Base-by-base conservation (phyloP, 2,329 filamentous ascomycete species). In the Fusarium subtropicale region DNA sequence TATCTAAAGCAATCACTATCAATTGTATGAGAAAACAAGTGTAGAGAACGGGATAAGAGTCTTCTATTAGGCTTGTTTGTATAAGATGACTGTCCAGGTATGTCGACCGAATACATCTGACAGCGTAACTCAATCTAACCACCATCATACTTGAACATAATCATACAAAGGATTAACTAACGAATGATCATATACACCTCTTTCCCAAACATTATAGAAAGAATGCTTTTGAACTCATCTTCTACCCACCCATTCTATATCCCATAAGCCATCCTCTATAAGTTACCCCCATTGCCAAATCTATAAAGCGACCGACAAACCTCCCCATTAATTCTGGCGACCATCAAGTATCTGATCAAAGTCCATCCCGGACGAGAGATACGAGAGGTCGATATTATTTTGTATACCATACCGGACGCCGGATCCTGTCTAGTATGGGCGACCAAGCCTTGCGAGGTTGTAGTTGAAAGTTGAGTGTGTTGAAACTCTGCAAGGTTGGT, bases 351-450 rank as follows among this genome's bases (percentile, higher is more conserved):
- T 64, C 63, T 33, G 16, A 44, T 5, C 34, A n/a, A 41, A 52
- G 48, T 52, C 48, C 45, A 36, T 20, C 54, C 30, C 33, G n/a
- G 33, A 48, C 36, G 13, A 26, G 41, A 31, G 41, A 65, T 64
- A 60, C 58, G 46, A n/a, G 18, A 50, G 18, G 46, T 42, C 13
- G n/a, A n/a, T 26, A 44, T 46, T 46, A 12, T 41, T 28, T 31
- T 61, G 22, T 8, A 2, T 16, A 53, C 42, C 63, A 71, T 68
- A 68, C 57, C 28, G 20, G 54, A 44, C 63, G 47, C 34, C 28
- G 63, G 56, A 47, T 66, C 55, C 13, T 56, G 44, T 64, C 55
- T 45, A 54, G 67, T 52, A 70, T 70, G 63, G 67, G 45, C 26
- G 64, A 68, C 67, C 67, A 48, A 52, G 34, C 42, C 60, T 22